These are phyloP conservation scores for Schwanniomyces yamadae DNA, from an alignment of 805 yeast species.

Conservation along the genomic window DNA sequence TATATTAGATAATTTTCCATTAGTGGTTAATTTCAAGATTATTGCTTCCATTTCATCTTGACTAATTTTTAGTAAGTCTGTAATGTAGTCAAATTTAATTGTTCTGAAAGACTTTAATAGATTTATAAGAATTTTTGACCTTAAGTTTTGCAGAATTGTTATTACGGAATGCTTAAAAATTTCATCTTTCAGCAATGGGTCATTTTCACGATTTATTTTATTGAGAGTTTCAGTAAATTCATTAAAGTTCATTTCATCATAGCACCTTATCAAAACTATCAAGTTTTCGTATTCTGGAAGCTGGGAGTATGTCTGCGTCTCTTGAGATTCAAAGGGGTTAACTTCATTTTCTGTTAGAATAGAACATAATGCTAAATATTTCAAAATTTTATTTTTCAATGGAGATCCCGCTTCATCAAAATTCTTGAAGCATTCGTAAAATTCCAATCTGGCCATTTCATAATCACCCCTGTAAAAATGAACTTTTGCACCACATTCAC, in stretches of 20 bases:
- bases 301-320: slow-evolving; percentile 53
- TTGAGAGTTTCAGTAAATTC: slow-evolving; percentile 15
- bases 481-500: slow-evolving; percentile 74
- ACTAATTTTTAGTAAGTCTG: slow-evolving; percentile 16
- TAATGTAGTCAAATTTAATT: slow-evolving; percentile 27
- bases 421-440: slow-evolving; percentile 46
- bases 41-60: slow-evolving; percentile 26
- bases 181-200: slow-evolving; percentile 27
- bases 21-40: slow-evolving; percentile 26
- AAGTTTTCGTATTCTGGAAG: slow-evolving; percentile 29
- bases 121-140: slow-evolving; percentile 29
- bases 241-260: slow-evolving; percentile 28
- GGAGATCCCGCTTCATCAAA: slow-evolving; percentile 46
- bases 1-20: slow-evolving; percentile 27
- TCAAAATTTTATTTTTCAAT: slow-evolving; percentile 54
- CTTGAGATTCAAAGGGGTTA: slow-evolving; percentile 72
- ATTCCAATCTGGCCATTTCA: slow-evolving; percentile 62
- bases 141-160: slow-evolving; percentile 28
- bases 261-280: slow-evolving; percentile 26
- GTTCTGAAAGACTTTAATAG: slow-evolving; percentile 29
- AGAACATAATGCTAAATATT: slow-evolving; percentile 60
- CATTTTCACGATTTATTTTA: slow-evolving; percentile 17
- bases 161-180: slow-evolving; percentile 28
- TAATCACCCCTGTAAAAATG: slow-evolving; percentile 60
- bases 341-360: slow-evolving; percentile 63